These are phyloP conservation scores for Claviceps sp. DNA, from an alignment of 2,329 filamentous ascomycete species.

Conservation along the genomic window DNA sequence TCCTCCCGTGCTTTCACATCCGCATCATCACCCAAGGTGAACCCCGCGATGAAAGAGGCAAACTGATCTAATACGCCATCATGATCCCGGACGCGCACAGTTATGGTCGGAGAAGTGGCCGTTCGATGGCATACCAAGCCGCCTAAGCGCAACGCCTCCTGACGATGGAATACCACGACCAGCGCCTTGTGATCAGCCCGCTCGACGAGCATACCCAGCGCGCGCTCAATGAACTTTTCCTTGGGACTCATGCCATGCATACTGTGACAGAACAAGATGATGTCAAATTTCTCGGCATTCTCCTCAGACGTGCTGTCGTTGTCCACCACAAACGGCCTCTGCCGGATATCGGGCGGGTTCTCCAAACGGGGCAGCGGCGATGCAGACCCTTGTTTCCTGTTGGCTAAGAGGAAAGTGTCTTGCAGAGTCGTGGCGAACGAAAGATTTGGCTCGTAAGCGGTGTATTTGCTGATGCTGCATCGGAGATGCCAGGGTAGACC, in stretches of 20 bases:
- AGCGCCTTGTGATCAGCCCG: slow-evolving; percentile 20
- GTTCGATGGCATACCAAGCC: slow-evolving; percentile 34
- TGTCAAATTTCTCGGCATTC: slow-evolving; percentile 30
- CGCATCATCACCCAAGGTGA: slow-evolving; percentile 14
- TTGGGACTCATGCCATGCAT: slow-evolving; percentile 46
- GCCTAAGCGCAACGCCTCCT: slow-evolving; percentile 26
- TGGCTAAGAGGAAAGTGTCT: background rate
- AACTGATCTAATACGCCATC: slow-evolving; percentile 36
- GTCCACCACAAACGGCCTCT: background rate
- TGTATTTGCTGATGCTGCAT: slow-evolving; percentile 14
- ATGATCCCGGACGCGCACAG: slow-evolving; percentile 28
- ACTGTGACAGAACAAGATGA: slow-evolving; percentile 50
- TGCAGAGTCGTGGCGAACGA: background rate
- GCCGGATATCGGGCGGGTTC: background rate
- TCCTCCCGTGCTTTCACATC: slow-evolving; percentile 16
- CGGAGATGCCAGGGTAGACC: slow-evolving; percentile 29
- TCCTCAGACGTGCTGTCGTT: background rate
- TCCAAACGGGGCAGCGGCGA: background rate
- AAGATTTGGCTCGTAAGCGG: background rate
- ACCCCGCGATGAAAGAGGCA: slow-evolving; percentile 37
- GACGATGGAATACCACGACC: slow-evolving; percentile 43
- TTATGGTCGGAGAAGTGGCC: slow-evolving; percentile 31
- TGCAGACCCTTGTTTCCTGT: background rate
- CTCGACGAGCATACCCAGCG: slow-evolving; percentile 33
- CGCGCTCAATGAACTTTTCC: slow-evolving; percentile 27